Conservation (phyloP, 2,329 filamentous ascomycete genomes). For the Stachybotrys echinatus region DNA sequence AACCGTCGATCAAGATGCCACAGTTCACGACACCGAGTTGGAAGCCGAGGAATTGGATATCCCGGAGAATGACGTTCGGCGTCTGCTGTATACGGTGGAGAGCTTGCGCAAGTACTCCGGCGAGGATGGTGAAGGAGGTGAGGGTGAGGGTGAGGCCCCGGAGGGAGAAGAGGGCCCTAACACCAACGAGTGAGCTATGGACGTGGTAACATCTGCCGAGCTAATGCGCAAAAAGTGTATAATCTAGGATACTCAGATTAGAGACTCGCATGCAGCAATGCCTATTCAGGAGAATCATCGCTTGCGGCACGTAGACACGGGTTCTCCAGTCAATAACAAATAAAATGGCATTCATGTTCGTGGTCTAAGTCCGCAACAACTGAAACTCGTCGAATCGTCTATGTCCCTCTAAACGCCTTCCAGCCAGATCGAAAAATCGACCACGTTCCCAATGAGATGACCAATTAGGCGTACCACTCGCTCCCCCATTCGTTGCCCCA, state of each 20-base stretch:
- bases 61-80: slow-evolving; percentile 29
- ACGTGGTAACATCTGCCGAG: background rate
- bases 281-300: too few species aligned
- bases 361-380: slow-evolving; percentile 24
- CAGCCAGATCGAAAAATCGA: slow-evolving; percentile 26
- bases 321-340: too few species aligned
- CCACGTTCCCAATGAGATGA: slow-evolving; percentile 6
- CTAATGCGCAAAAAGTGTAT: background rate
- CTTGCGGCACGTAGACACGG: too few species aligned
- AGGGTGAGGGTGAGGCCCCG: slow-evolving; percentile 2
- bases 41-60: slow-evolving; percentile 27
- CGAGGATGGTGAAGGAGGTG: slow-evolving; percentile 14
- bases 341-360: slow-evolving; percentile 16
- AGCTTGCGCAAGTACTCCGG: slow-evolving; percentile 39
- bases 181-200: background rate
- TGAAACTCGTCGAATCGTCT: slow-evolving; percentile 32
- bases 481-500: too few species aligned
- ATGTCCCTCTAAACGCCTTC: slow-evolving; percentile 32
- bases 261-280: too few species aligned
- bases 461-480: background rate
- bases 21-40: slow-evolving; percentile 16
- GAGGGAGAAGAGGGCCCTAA: background rate
- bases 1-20: slow-evolving; percentile 18
- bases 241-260: too few species aligned
- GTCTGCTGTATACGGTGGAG: slow-evolving; percentile 40